These are phyloP conservation scores for Aspergillus incahuasiensis DNA, from an alignment of 495 filamentous ascomycete genomes.

Conservation along the genomic window DNA sequence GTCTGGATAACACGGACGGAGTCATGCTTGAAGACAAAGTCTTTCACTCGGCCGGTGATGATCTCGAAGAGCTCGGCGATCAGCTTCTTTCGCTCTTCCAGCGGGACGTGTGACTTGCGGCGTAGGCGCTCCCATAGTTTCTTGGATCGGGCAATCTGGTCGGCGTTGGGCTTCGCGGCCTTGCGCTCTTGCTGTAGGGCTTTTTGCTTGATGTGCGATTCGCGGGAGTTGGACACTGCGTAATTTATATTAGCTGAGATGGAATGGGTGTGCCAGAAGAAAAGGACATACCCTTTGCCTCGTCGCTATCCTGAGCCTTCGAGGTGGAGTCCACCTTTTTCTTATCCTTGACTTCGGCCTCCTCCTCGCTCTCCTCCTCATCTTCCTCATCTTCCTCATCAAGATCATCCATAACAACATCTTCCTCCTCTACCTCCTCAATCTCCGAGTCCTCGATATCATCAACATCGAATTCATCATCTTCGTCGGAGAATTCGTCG, in stretches of 20 bases:
- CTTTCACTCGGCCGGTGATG: conserved; percentile 82
- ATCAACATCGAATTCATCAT: conserved; percentile 43
- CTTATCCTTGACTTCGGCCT: conserved; percentile 16
- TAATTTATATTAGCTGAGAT: conserved; percentile 13
- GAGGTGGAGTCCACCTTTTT: not conserved
- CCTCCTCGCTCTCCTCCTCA: conserved; percentile 26
- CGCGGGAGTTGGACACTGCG: conserved; percentile 53
- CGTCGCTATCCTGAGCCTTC: conserved; percentile 13
- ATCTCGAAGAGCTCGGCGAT: conserved; percentile 86
- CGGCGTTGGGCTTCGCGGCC: conserved; percentile 85
- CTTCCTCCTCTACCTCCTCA: conserved; percentile 30
- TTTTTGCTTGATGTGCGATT: conserved; percentile 90
- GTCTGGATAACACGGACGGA: conserved; percentile 92
- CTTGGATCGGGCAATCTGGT: conserved; percentile 83
- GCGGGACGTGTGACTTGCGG: conserved; percentile 82
- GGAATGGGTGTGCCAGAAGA: not conserved
- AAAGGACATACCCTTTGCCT: conserved; percentile 31
- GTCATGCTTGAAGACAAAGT: conserved; percentile 98
- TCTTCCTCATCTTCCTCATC: conserved; percentile 27
- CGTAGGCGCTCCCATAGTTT: conserved; percentile 94
- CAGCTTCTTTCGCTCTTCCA: conserved; percentile 78
- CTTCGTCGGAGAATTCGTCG: conserved; percentile 26
- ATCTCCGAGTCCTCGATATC: conserved; percentile 40
- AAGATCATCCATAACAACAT: conserved; percentile 35
- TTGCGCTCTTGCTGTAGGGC: conserved; percentile 83